Evolutionary conservation across 495 filamentous ascomycete species (phyloP).

Genomic region (Viridothelium virens): DNA sequence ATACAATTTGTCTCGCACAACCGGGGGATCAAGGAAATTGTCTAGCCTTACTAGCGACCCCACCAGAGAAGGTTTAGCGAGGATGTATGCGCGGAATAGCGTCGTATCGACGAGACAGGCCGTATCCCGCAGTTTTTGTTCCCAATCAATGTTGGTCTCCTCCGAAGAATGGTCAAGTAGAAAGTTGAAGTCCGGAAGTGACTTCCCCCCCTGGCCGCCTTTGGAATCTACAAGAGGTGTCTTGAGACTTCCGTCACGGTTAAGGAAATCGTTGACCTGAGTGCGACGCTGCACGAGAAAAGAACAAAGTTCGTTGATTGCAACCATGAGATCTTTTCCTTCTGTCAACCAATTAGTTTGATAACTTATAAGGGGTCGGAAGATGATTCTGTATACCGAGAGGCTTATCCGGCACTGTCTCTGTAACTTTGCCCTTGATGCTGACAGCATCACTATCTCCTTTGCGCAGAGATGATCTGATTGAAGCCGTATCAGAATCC

Average conservation of each 20-base stretch:
- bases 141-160: conserved; percentile 54
- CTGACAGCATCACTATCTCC: conserved; percentile 45
- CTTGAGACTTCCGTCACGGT: conserved; percentile 67
- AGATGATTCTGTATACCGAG: conserved; percentile 37
- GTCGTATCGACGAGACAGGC: conserved; percentile 86
- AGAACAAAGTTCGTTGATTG: conserved; percentile 70
- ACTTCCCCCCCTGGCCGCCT: conserved; percentile 16
- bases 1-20: conserved; percentile 86
- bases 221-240: conserved; percentile 10
- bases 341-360: conserved; percentile 35
- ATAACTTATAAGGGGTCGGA: background rate
- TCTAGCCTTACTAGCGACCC: conserved; percentile 88
- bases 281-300: conserved; percentile 80
- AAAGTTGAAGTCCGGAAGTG: conserved; percentile 32
- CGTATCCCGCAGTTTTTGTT: conserved; percentile 59
- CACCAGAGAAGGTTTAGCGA: conserved; percentile 71
- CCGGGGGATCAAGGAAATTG: conserved; percentile 94
- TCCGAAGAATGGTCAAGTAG: conserved; percentile 37
- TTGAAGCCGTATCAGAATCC: conserved; percentile 56
- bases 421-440: conserved; percentile 35
- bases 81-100: conserved; percentile 89
- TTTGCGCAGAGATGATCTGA: conserved; percentile 49
- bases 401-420: conserved; percentile 36
- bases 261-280: conserved; percentile 71
- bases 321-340: conserved; percentile 70